A percentile compares a stretch with the other conserved stretches of the same genome.
These are phyloP conservation scores for Mortierella polycephala DNA, from an alignment of 371 early-diverging fungal genomes.

Conservation along the genomic window DNA sequence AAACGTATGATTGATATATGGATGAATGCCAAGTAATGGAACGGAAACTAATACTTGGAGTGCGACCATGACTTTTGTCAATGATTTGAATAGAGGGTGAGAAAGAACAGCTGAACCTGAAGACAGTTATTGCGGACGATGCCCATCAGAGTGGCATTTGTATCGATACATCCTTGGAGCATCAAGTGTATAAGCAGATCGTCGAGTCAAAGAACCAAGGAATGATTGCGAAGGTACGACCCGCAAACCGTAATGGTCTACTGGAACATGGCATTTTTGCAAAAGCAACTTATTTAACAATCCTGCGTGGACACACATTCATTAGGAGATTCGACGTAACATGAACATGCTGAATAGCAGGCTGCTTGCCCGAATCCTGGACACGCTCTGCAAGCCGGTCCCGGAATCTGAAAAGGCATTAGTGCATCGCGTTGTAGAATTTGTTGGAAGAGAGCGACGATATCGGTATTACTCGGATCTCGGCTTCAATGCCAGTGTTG, in stretches of 20 bases:
- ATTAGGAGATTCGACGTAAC: conserved; percentile 34
- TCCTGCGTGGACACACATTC: too few relatives aligned
- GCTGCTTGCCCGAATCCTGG: conserved; percentile 32
- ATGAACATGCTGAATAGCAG: conserved; percentile 37
- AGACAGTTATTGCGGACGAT: conserved; percentile 40
- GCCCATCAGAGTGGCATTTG: conserved; percentile 40
- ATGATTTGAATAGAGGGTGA: conserved; percentile 10
- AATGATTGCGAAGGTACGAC: conserved; percentile 31
- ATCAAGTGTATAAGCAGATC: conserved; percentile 39
- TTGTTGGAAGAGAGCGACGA: conserved; percentile 43
- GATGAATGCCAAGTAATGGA: not conserved
- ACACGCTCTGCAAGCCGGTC: conserved; percentile 25
- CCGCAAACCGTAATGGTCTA: not conserved
- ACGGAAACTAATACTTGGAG: not conserved
- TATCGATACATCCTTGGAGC: conserved; percentile 39
- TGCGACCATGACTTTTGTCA: not conserved
- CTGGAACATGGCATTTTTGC: not conserved
- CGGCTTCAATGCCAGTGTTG: conserved; percentile 23
- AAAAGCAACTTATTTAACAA: too few relatives aligned
- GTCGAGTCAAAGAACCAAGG: conserved; percentile 24
- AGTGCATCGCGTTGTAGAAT: conserved; percentile 38
- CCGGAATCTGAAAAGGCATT: conserved; percentile 9
- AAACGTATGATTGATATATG: not conserved
- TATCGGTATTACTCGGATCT: conserved; percentile 42
- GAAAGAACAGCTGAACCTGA: conserved; percentile 26